Base-by-base conservation (phyloP, 2,329 filamentous ascomycete species). In the Fusarium guadeloupense region DNA sequence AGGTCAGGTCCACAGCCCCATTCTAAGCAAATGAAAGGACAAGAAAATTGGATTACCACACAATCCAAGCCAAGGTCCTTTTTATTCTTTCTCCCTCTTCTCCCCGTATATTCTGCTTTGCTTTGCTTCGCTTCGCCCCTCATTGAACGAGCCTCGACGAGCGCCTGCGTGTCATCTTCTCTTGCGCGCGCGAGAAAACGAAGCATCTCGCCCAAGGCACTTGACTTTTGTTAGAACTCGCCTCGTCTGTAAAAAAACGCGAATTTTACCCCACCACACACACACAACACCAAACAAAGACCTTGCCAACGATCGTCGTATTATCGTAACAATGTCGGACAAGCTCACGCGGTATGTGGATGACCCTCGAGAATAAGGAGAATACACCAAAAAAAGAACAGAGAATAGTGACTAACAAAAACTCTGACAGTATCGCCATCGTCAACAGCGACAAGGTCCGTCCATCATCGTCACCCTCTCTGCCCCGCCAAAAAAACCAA, bases 361-460 rank as follows among this genome's bases (percentile, higher is more conserved):
- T 25, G 34, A 23, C 30, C 23, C n/a, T 23, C 17, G 40, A 50
- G 39, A 19, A 38, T 21, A 20, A 9, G 13, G n/a, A 9, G 12
- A 34, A 37, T 3, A 16, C 21, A 25, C n/a, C n/a, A 31, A 2
- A 6, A 17, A 28, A 25, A 19, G 19, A 42, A 37, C 23, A 31
- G 14, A 47, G 21, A 21, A 28, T n/a, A n/a, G n/a, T n/a, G n/a
- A 46, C 75, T 77, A 48, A 76, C 67, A 12, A n/a, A 41, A 9
- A 34, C 16, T 21, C 60, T 23, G 51, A 45, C 74, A 96, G 95
- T 90, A 93, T 99, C 82, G 95, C 95, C 74, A 99, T 99, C 82
- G 92, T 99, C 83, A 98, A 94, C 80, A 90, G 86, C 77, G 95
- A 99, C 89, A 98, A 99, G 89, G 92, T 95, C 65, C 59, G 68